phyloP scores from a whole-genome alignment of 1,284 basidiomycete genomes.

The Trametes sp. region DNA sequence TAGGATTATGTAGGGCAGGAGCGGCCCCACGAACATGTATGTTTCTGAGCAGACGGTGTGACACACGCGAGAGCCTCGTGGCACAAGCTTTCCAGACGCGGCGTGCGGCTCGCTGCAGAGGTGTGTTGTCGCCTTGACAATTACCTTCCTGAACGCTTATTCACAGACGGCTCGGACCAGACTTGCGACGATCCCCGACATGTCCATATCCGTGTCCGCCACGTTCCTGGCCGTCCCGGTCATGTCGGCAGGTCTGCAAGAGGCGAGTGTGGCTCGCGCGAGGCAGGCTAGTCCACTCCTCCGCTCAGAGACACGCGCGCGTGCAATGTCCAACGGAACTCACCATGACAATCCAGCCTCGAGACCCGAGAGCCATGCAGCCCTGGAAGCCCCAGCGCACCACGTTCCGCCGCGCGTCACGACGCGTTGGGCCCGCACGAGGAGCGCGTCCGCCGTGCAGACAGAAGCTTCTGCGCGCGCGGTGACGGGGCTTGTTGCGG shows the following conservation, averaged over 20 bases:
- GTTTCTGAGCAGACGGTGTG: slow-evolving; percentile 3
- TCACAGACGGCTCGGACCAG: slow-evolving; percentile 13
- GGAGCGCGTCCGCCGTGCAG: slow-evolving; percentile 2
- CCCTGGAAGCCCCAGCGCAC: slow-evolving; percentile 20
- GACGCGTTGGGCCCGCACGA: slow-evolving; percentile 12
- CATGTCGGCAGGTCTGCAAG: slow-evolving; percentile 21
- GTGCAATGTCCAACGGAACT: slow-evolving; percentile 13
- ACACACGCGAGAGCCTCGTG: slow-evolving; percentile 13
- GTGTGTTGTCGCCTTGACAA: slow-evolving; percentile 27
- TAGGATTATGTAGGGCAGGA: not conserved
- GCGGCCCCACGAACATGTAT: slow-evolving; percentile 5
- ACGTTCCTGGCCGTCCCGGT: slow-evolving; percentile 23
- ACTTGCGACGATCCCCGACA: slow-evolving; percentile 29
- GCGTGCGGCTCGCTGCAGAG: slow-evolving; percentile 6
- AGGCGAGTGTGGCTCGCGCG: not conserved
- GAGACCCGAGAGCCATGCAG: slow-evolving; percentile 15
- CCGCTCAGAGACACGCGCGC: not conserved
- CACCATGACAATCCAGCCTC: slow-evolving; percentile 27
- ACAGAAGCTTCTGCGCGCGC: slow-evolving; percentile 16
- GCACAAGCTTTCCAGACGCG: slow-evolving; percentile 13
- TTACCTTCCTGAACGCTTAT: not conserved
- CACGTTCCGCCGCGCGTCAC: slow-evolving; percentile 11
- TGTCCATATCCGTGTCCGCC: slow-evolving; percentile 15
- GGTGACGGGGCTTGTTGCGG: slow-evolving; percentile 29
- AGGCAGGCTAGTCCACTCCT: not conserved